These are phyloP conservation scores for Polyplosphaeria fusca DNA, from an alignment of 495 filamentous ascomycete genomes.

Conservation along the genomic window DNA sequence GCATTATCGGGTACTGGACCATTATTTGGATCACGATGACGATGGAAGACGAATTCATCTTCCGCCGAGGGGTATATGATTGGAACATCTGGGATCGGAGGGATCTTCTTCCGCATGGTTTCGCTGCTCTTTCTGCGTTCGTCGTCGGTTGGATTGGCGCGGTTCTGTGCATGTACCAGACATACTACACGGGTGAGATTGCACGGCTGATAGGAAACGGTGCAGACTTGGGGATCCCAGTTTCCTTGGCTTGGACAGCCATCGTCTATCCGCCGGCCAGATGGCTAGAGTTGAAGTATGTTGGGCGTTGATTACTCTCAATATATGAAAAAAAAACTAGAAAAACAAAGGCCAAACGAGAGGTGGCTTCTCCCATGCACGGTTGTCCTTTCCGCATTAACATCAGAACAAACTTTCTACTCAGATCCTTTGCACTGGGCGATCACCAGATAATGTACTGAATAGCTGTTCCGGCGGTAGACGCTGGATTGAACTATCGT, in stretches of 20 bases:
- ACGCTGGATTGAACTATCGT: no score
- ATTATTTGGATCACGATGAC: constrained; percentile 51
- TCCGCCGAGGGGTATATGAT: constrained; percentile 54
- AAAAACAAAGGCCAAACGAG: no score
- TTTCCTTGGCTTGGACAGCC: constrained; percentile 14
- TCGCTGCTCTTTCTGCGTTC: constrained; percentile 61
- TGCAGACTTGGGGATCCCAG: constrained; percentile 17
- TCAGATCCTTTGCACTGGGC: no score
- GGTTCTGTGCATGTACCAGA: constrained; percentile 65
- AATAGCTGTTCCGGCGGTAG: no score
- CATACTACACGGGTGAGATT: constrained; percentile 65
- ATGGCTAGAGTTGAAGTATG: constrained; percentile 15
- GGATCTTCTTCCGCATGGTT: constrained; percentile 57
- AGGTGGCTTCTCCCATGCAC: no score
- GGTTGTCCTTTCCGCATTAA: no score
- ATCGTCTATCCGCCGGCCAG: constrained; percentile 17
- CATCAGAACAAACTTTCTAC: no score
- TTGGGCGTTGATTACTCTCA: constrained; percentile 6
- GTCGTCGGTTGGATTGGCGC: constrained; percentile 68
- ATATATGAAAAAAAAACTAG: constrained; percentile 29
- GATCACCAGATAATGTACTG: no score
- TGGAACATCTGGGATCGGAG: constrained; percentile 62
- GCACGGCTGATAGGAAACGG: constrained; percentile 47
- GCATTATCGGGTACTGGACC: constrained; percentile 73
- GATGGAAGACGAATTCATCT: constrained; percentile 62